Conservation (phyloP, 257 asterid species). For the Solanum tarijense region DNA sequence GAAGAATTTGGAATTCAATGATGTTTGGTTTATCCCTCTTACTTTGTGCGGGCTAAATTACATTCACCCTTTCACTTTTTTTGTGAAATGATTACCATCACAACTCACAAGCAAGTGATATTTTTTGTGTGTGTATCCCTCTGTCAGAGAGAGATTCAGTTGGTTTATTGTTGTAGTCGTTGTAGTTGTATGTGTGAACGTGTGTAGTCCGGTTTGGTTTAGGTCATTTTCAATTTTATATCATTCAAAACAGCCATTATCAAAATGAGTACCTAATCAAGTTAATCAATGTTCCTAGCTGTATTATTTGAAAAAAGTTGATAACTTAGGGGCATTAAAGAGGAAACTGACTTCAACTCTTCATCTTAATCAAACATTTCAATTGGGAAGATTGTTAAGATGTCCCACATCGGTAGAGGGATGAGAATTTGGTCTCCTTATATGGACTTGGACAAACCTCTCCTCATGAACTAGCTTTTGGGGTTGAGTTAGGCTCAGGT, state of each 20-base stretch:
- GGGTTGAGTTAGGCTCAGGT: no score
- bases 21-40: background rate
- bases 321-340: background rate
- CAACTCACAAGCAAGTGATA: background rate
- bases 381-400: background rate
- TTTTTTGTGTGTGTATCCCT: background rate
- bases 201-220: background rate
- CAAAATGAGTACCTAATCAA: background rate
- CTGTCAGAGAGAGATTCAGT: background rate
- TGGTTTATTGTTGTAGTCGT: background rate
- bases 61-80: background rate
- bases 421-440: no score
- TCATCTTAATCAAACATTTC: background rate
- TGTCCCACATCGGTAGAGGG: no score
- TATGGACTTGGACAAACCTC: no score
- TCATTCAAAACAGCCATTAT: background rate
- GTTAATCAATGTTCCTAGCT: background rate
- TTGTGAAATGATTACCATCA: background rate
- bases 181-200: background rate
- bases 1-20: background rate
- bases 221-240: background rate
- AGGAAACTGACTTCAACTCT: background rate
- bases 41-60: background rate
- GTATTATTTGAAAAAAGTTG: background rate
- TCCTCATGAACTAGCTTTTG: no score